phyloP scores from a whole-genome alignment of 2,329 filamentous ascomycete genomes.

The Didymella pomorum region DNA sequence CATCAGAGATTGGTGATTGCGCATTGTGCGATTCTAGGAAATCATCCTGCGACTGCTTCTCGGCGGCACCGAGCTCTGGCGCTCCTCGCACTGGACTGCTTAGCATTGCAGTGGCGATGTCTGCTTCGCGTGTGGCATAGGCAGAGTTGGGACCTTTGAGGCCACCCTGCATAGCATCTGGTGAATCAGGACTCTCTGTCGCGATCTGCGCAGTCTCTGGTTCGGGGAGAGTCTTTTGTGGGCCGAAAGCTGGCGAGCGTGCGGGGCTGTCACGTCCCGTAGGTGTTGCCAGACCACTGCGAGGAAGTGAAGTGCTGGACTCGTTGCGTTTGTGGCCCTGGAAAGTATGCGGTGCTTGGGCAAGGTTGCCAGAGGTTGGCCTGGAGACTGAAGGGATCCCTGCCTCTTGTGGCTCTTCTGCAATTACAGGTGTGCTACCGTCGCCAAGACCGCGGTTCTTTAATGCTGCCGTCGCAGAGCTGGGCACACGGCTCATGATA shows the following conservation, averaged over 20 bases:
- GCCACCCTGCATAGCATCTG: constrained; percentile 38
- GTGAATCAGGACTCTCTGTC: constrained; percentile 48
- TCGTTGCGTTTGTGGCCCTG: constrained; percentile 52
- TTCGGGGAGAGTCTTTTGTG: constrained; percentile 54
- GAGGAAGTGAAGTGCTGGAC: constrained; percentile 51
- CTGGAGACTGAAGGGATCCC: constrained; percentile 46
- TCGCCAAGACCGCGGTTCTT: constrained; percentile 52
- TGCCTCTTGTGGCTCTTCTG: constrained; percentile 59
- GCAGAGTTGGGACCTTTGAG: constrained; percentile 33
- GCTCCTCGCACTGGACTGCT: constrained; percentile 32
- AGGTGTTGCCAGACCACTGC: constrained; percentile 66
- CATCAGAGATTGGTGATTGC: constrained; percentile 40
- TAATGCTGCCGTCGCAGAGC: constrained; percentile 51
- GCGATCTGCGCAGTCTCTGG: constrained; percentile 59
- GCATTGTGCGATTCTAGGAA: constrained; percentile 48
- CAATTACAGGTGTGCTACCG: constrained; percentile 61
- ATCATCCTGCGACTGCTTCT: constrained; percentile 44
- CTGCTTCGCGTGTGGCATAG: constrained; percentile 48
- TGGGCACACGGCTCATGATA: constrained; percentile 67
- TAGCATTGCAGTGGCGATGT: constrained; percentile 45
- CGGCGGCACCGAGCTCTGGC: constrained; percentile 38
- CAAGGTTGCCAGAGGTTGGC: constrained; percentile 42
- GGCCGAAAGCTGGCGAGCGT: constrained; percentile 63
- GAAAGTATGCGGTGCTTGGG: constrained; percentile 35
- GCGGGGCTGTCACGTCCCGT: constrained; percentile 68